Evolutionary conservation across 129 eudicot species (phyloP), one percentile per base, ranked within the genome.

Genomic region (Dittrichia graveolens): DNA sequence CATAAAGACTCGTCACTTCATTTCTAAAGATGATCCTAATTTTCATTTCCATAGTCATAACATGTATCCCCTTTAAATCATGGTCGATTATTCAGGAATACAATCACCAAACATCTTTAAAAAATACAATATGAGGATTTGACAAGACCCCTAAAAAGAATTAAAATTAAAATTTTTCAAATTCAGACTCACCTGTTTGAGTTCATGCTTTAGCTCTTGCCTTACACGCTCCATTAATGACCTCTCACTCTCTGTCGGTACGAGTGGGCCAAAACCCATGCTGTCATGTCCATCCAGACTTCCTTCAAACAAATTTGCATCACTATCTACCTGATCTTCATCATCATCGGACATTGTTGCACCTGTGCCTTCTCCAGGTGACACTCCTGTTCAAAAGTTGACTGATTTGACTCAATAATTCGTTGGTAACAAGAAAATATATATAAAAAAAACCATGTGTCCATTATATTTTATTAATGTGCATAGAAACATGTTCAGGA

Each of bases 311-410:
- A 91, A 66, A 69, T 91, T 91, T 72, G 79, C 67, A 59, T 91
- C 97, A 78, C 95, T 85, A 38, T 91, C 97, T 49, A 78, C 79
- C 12, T 75, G 92, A 50, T 91, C 95, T 75, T 91, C 95, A 40
- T 91, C 97, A 48, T 91, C 97, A 73, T 91, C 97, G 1, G 97
- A 91, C 97, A 91, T 91, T 63, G 95, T 91, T 62, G 97, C 95
- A 4, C 97, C 97, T 24, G 90, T 88, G 48, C 93, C 96, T 86
- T 91, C 97, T 74, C 96, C 97, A 1, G 92, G 90, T 48, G 96
- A 87, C 15, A 91, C 91, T 44, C 96, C 91, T 88, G 84, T 52
- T 38, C 53, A 24, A 56, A 24, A 13, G 40, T 9, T 19, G 40
- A 56, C 13, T n/a, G 35, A 24, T 1, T 56, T 58, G 54, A 58